Conservation (phyloP, 805 yeast genomes). For the Saturnispora halmiae region DNA sequence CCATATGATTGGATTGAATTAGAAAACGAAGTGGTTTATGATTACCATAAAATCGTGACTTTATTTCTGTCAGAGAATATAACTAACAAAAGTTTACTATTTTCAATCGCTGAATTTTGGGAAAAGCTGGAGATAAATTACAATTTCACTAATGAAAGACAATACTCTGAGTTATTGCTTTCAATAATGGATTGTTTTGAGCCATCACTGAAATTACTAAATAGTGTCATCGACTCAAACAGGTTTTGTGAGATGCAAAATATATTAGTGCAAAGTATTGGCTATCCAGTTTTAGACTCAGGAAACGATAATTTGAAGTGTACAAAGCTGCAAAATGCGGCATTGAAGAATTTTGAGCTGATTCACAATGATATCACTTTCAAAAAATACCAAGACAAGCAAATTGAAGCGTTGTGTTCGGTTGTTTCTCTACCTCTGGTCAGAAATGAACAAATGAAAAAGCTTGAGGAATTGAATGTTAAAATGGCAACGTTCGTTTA, state of each 20-base stretch:
- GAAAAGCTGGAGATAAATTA: slow-evolving; percentile 35
- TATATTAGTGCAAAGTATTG: slow-evolving; percentile 54
- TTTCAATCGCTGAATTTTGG: slow-evolving; percentile 35
- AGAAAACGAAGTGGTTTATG: slow-evolving; percentile 46
- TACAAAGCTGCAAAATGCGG: slow-evolving; percentile 54
- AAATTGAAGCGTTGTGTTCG: slow-evolving; percentile 46
- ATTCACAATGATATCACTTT: slow-evolving; percentile 21
- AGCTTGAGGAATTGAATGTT: slow-evolving; percentile 28
- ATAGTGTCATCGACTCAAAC: slow-evolving; percentile 25
- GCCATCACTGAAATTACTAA: slow-evolving; percentile 33
- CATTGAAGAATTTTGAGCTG: slow-evolving; percentile 39
- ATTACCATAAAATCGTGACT: slow-evolving; percentile 40
- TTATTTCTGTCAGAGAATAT: slow-evolving; percentile 20
- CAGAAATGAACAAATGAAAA: slow-evolving; percentile 46
- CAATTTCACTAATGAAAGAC: slow-evolving; percentile 29
- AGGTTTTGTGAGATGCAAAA: slow-evolving; percentile 44
- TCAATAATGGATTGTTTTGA: slow-evolving; percentile 48
- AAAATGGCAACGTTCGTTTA: slow-evolving; percentile 58
- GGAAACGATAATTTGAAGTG: slow-evolving; percentile 46
- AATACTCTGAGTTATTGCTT: slow-evolving; percentile 53
- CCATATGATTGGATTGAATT: slow-evolving; percentile 40
- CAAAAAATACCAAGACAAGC: slow-evolving; percentile 32
- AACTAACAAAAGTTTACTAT: slow-evolving; percentile 19
- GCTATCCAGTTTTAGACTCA: slow-evolving; percentile 60
- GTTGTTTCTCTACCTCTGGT: slow-evolving; percentile 53